Conservation (phyloP, 2,329 filamentous ascomycete species). For the Epichloe scottii region DNA sequence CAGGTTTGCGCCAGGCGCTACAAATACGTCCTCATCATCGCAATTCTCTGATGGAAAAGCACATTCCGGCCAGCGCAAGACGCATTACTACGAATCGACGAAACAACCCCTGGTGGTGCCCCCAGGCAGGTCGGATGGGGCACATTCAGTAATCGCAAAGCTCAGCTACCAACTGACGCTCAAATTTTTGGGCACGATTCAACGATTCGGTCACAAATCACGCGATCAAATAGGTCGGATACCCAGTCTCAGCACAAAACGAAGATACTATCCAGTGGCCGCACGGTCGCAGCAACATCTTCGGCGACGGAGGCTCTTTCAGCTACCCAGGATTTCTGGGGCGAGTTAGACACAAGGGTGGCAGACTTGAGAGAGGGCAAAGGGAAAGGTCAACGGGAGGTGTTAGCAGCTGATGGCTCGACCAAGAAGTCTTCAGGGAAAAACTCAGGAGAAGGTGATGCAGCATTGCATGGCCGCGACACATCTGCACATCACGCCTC, state of each 20-base stretch:
- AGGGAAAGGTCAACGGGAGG: not conserved
- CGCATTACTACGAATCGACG: not conserved
- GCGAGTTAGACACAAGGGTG: conserved; percentile 13
- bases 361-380: conserved; percentile 6
- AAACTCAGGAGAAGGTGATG: not conserved
- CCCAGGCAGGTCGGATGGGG: conserved; percentile 11
- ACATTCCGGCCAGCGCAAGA: not conserved
- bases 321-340: conserved; percentile 14
- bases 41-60: not conserved
- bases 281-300: not conserved
- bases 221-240: conserved; percentile 3
- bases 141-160: conserved; percentile 11
- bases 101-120: conserved; percentile 2
- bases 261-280: not conserved
- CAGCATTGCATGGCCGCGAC: not conserved
- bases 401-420: not conserved
- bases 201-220: conserved; percentile 10
- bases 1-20: not conserved
- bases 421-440: not conserved
- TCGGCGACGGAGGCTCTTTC: not conserved
- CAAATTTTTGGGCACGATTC: conserved; percentile 8
- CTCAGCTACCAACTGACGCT: conserved; percentile 4
- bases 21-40: not conserved
- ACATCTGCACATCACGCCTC: not conserved
- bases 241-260: not conserved